Percentiles rank a stretch among this genome's conserved stretches.
Conservation (phyloP, 2,329 filamentous ascomycete species). For the Colletotrichum acutatum region DNA sequence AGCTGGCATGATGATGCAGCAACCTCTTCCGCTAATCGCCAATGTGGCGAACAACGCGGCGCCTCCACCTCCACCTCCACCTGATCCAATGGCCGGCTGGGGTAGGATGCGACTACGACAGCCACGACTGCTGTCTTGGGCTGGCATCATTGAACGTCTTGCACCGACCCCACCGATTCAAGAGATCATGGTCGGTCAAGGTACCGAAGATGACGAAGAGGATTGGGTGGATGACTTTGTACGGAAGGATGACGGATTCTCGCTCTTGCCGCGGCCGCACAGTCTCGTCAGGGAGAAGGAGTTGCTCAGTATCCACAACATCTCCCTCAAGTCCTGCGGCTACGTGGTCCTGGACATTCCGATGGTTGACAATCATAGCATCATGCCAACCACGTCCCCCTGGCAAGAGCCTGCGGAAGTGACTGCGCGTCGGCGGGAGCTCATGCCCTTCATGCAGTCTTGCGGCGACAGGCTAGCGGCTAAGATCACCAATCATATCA, state of each 20-base stretch:
- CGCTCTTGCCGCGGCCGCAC: constrained; percentile 39
- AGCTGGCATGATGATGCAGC: constrained; percentile 3
- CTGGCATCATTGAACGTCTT: constrained; percentile 55
- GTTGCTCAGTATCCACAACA: constrained; percentile 45
- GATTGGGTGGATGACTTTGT: neutral
- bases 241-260: constrained; percentile 2
- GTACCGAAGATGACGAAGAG: neutral
- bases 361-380: constrained; percentile 49
- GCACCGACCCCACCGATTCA: constrained; percentile 49
- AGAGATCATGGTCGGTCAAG: constrained; percentile 33
- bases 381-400: constrained; percentile 42
- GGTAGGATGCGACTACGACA: constrained; percentile 19
- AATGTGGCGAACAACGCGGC: constrained; percentile 6
- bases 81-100: constrained; percentile 9
- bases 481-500: constrained; percentile 45
- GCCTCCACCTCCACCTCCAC: neutral
- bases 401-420: constrained; percentile 31
- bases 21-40: neutral
- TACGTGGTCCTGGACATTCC: constrained; percentile 60
- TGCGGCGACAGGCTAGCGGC: constrained; percentile 49
- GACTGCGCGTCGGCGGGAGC: constrained; percentile 21
- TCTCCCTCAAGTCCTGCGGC: constrained; percentile 71
- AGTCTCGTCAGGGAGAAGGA: constrained; percentile 42
- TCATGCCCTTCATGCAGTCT: constrained; percentile 47
- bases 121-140: constrained; percentile 51